Evolutionary conservation across 2,329 filamentous ascomycete species (phyloP).

Genomic region (Aspergillus quadrilineatus): DNA sequence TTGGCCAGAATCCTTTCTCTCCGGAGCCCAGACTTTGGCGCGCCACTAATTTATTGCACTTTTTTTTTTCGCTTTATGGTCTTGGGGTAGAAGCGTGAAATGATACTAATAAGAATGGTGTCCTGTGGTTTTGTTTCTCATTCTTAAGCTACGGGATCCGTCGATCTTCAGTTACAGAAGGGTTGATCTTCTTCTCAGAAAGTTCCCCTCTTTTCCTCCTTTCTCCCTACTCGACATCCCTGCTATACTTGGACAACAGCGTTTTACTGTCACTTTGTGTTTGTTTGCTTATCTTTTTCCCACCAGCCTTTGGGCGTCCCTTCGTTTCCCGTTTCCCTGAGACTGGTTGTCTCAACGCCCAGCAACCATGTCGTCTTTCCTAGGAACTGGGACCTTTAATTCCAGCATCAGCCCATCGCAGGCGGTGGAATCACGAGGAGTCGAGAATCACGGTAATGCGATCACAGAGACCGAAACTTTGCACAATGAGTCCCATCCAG

Average conservation of each 20-base stretch:
- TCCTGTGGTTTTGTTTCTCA: neutral
- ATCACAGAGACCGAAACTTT: neutral
- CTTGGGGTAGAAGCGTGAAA: neutral
- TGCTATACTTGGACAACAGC: neutral
- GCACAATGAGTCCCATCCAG: neutral
- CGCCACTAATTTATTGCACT: constrained; percentile 7
- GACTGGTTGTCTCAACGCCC: constrained; percentile 16
- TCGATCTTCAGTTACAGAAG: neutral
- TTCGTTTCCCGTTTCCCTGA: constrained; percentile 10
- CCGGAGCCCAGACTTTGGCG: neutral
- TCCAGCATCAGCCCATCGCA: constrained; percentile 25
- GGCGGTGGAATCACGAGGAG: constrained; percentile 14
- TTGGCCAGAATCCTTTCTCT: neutral
- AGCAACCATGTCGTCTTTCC: constrained; percentile 34
- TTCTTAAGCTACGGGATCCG: neutral
- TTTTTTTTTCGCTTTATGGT: constrained; percentile 9
- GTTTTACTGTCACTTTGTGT: neutral
- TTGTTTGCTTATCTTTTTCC: neutral
- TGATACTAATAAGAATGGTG: neutral
- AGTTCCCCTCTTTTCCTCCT: neutral
- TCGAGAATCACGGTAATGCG: constrained; percentile 12
- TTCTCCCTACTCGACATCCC: constrained; percentile 1
- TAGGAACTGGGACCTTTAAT: constrained; percentile 37
- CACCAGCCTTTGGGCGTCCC: constrained; percentile 10
- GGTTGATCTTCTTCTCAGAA: neutral